Percentiles rank a stretch among this genome's conserved stretches.
Conservation (phyloP, 129 eudicot genomes). For the Lonicera japonica region DNA sequence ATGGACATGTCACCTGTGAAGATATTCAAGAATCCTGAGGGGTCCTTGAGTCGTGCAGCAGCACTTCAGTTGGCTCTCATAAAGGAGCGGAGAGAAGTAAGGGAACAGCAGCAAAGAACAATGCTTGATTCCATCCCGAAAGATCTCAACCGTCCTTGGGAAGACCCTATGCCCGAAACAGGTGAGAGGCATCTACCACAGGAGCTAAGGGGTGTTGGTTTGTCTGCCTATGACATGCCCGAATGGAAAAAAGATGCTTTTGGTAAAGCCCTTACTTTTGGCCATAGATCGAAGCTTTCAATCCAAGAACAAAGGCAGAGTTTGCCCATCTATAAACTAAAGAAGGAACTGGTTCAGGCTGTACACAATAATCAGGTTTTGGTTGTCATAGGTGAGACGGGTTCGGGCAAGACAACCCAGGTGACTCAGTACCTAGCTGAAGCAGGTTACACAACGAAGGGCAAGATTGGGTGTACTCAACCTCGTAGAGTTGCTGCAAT, state of each 20-base stretch:
- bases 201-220: slow-evolving; percentile 83
- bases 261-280: slow-evolving; percentile 78
- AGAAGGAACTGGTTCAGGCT: slow-evolving; percentile 78
- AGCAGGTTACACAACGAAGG: slow-evolving; percentile 84
- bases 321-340: slow-evolving; percentile 71
- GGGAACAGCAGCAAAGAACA: slow-evolving; percentile 83
- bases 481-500: slow-evolving; percentile 94
- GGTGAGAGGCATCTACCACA: slow-evolving; percentile 93
- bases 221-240: slow-evolving; percentile 81
- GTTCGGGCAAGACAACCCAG: slow-evolving; percentile 87
- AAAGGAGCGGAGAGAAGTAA: slow-evolving; percentile 89
- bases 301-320: slow-evolving; percentile 88
- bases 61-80: slow-evolving; percentile 78
- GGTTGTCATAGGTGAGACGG: slow-evolving; percentile 85
- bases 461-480: slow-evolving; percentile 82
- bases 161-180: slow-evolving; percentile 95
- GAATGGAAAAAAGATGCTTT: slow-evolving; percentile 93
- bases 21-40: slow-evolving; percentile 85
- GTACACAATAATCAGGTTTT: slow-evolving; percentile 73
- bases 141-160: slow-evolving; percentile 96
- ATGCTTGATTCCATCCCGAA: slow-evolving; percentile 92
- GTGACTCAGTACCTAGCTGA: slow-evolving; percentile 81
- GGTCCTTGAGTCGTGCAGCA: slow-evolving; percentile 92
- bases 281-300: slow-evolving; percentile 82
- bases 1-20: slow-evolving; percentile 90